Evolutionary conservation across 192 early-diverging fungal genomes (phyloP), one percentile per base, ranked within the genome.

Genomic region (Chytriomyces hyalinus): DNA sequence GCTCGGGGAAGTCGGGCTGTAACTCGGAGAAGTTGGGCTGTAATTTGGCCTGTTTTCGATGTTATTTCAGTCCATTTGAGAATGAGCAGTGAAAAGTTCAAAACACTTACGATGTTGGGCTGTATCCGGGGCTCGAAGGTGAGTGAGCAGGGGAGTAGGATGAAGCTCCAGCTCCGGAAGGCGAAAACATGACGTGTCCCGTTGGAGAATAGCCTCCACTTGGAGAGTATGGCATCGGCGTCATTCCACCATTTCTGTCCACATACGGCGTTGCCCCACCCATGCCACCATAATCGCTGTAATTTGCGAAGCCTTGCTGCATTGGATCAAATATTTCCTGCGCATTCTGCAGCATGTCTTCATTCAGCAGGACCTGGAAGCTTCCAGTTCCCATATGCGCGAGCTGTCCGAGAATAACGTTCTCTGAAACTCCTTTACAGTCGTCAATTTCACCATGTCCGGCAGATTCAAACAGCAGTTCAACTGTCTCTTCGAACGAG

Each of bases 401-500:
- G 49, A 99, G 85, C 87, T 99, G 96, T 59, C 97, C 97, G 50
- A 99, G 87, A 87, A 99, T 91, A 48, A 99, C 97, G 83, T 96
- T 97, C 81, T 98, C 97, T 4, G 95, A 94, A 47, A 99, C 97
- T 63, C 97, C 97, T 78, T 90, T 90, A 81, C 96, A 98, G 82
- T 95, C 94, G 83, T 99, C 97, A 61, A 95, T 46, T 78, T 96
- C 93, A 70, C 96, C 97, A 22, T 90, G 89, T 49, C 92, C 90
- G 5, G 97, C 96, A 5, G 96, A 95, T 47, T 98, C 96, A 89
- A 99, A 93, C 75, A 99, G 89, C 81, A 98, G 92, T 85, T 99
- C 97, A 0, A 99, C 97, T 0, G 97, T 98, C 86, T 99, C 97
- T 85, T 99, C 97, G 68, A 99, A 99, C 9, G 97, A 96, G 70